A percentile compares a stretch with the other conserved stretches of the same genome.
Evolutionary conservation across 495 filamentous ascomycete species (phyloP).

Genomic region (Pseudevernia furfuracea): DNA sequence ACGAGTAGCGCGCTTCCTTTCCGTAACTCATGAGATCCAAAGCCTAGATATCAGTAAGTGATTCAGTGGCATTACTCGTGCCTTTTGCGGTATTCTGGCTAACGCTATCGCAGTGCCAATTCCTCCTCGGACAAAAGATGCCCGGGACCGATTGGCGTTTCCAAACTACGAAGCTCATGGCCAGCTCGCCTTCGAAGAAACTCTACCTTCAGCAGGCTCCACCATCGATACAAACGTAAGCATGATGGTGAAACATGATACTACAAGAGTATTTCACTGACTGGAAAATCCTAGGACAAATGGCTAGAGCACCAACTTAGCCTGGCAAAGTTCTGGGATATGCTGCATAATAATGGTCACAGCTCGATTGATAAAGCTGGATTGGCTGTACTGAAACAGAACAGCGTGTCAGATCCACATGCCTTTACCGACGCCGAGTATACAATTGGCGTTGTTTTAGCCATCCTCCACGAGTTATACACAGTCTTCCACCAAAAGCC

Average conservation of each 20-base stretch:
- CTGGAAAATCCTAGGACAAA: constrained; percentile 5
- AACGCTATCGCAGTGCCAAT: constrained; percentile 7
- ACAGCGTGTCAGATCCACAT: not conserved
- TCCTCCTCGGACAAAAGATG: constrained; percentile 18
- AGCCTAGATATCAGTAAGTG: not conserved
- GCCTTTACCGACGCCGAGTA: constrained; percentile 3
- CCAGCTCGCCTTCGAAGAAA: constrained; percentile 38
- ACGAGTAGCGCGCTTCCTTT: constrained; percentile 18
- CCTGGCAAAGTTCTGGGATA: constrained; percentile 11
- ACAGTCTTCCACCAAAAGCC: not conserved
- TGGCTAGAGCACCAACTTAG: constrained; percentile 11
- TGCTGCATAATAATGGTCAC: constrained; percentile 7
- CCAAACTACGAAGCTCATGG: constrained; percentile 40
- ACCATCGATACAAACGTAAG: constrained; percentile 2
- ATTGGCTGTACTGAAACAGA: not conserved
- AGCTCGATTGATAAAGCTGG: not conserved
- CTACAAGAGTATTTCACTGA: not conserved
- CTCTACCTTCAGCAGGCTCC: constrained; percentile 24
- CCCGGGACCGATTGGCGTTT: constrained; percentile 31
- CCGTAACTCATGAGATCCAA: constrained; percentile 2
- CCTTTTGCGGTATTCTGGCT: not conserved
- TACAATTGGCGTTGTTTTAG: not conserved
- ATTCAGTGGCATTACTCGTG: not conserved
- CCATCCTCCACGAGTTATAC: not conserved
- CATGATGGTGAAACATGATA: not conserved